These are phyloP conservation scores for Suillus tomentosus DNA, from an alignment of 768 basidiomycete genomes.

Conservation along the genomic window DNA sequence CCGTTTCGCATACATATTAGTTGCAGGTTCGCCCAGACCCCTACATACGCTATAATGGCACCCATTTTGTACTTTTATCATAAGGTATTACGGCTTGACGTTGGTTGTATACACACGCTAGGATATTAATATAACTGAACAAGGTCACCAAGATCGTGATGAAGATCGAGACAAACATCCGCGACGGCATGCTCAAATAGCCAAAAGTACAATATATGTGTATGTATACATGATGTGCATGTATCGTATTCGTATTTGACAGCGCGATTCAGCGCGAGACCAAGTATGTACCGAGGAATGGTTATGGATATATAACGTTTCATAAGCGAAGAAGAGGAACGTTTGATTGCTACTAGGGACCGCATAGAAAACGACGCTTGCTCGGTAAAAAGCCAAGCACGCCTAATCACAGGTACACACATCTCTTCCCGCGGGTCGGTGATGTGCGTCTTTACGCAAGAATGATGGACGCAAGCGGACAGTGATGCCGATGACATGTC, in stretches of 20 bases:
- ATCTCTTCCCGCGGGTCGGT: conserved; percentile 5
- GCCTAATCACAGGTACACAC: background rate
- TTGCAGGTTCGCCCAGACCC: background rate
- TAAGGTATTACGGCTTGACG: conserved; percentile 5
- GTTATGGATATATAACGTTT: background rate
- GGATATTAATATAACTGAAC: conserved; percentile 9
- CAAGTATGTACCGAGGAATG: background rate
- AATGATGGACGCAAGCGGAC: background rate
- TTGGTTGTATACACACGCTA: background rate
- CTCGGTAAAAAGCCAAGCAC: conserved; percentile 6
- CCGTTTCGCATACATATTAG: background rate
- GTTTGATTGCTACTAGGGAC: background rate
- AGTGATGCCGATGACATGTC: background rate
- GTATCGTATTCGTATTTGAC: conserved; percentile 3
- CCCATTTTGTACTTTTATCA: background rate
- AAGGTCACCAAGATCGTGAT: background rate
- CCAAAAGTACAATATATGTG: conserved; percentile 1
- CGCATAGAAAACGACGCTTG: conserved; percentile 4
- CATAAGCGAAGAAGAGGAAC: background rate
- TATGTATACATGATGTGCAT: background rate
- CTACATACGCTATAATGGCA: background rate
- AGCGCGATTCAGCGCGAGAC: background rate
- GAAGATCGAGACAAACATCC: background rate
- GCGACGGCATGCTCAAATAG: background rate
- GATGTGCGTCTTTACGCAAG: conserved; percentile 5